Conservation (phyloP, 345 rosid species). For the Syzygium oleosum region DNA sequence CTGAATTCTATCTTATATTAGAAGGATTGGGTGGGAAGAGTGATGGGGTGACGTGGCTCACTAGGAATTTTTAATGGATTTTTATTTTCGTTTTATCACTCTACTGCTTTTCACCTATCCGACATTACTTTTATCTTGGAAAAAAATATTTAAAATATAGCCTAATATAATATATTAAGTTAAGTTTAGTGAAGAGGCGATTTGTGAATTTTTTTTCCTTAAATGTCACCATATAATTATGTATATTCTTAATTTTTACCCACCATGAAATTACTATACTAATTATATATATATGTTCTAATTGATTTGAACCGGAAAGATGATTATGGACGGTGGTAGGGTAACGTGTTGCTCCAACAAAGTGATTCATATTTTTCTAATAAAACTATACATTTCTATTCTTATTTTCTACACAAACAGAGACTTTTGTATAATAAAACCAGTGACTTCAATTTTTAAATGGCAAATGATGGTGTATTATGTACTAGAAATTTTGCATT, state of each 20-base stretch:
- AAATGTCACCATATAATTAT: too few species aligned
- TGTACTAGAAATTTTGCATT: too few species aligned
- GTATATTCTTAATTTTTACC: not conserved
- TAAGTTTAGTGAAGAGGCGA: not conserved
- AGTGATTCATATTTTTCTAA: not conserved
- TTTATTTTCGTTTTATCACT: not conserved
- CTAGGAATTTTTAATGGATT: not conserved
- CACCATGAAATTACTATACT: not conserved
- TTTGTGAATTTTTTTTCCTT: too few species aligned
- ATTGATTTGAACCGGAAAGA: not conserved
- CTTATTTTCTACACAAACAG: not conserved
- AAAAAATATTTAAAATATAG: not conserved
- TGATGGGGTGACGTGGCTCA: too few species aligned
- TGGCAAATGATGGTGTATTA: too few species aligned
- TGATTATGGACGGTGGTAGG: not conserved
- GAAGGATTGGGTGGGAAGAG: too few species aligned
- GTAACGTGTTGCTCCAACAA: not conserved
- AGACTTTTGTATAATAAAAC: not conserved
- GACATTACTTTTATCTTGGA: not conserved
- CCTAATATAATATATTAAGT: not conserved
- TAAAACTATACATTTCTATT: not conserved
- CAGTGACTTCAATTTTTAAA: not conserved
- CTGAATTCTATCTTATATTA: too few species aligned
- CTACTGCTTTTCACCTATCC: not conserved
- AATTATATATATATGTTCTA: too few species aligned